phyloP scores from a whole-genome alignment of 371 early-diverging fungal genomes.

The Gilbertella persicaria region DNA sequence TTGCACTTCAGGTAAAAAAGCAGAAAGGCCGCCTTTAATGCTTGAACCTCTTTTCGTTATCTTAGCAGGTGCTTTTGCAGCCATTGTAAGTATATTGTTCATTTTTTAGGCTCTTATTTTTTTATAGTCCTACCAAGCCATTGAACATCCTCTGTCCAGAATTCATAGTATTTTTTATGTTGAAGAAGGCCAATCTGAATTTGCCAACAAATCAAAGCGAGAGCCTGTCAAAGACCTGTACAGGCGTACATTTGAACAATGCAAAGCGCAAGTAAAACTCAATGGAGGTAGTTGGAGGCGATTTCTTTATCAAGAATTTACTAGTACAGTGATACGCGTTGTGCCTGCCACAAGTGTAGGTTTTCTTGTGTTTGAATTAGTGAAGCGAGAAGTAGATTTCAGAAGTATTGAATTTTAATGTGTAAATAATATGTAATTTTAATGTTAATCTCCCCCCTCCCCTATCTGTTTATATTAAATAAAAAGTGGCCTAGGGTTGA shows the following conservation, averaged over 20 bases:
- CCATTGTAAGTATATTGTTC: conserved; percentile 40
- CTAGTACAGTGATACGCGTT: conserved; percentile 61
- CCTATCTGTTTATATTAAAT: neutral
- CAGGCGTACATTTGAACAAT: conserved; percentile 56
- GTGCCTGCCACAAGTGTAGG: conserved; percentile 77
- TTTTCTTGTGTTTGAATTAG: conserved; percentile 72
- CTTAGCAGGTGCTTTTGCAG: conserved; percentile 72
- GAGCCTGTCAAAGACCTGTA: conserved; percentile 47
- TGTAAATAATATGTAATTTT: neutral
- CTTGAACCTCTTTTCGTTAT: conserved; percentile 70
- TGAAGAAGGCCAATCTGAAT: conserved; percentile 65
- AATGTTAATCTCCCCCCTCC: neutral
- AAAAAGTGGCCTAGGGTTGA: neutral
- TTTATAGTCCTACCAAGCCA: conserved; percentile 64
- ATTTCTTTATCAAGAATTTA: conserved; percentile 69
- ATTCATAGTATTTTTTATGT: conserved; percentile 71
- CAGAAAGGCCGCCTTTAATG: conserved; percentile 53
- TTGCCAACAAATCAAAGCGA: conserved; percentile 37
- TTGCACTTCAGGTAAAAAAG: conserved; percentile 10
- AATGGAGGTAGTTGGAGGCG: conserved; percentile 55
- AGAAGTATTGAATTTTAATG: conserved; percentile 29
- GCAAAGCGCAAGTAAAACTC: conserved; percentile 43
- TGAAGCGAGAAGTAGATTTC: conserved; percentile 66
- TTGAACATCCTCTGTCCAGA: conserved; percentile 75
- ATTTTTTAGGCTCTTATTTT: neutral